Evolutionary conservation across 1,139 yeast genomes (phyloP).

Genomic region (Debaryomyces sp.): DNA sequence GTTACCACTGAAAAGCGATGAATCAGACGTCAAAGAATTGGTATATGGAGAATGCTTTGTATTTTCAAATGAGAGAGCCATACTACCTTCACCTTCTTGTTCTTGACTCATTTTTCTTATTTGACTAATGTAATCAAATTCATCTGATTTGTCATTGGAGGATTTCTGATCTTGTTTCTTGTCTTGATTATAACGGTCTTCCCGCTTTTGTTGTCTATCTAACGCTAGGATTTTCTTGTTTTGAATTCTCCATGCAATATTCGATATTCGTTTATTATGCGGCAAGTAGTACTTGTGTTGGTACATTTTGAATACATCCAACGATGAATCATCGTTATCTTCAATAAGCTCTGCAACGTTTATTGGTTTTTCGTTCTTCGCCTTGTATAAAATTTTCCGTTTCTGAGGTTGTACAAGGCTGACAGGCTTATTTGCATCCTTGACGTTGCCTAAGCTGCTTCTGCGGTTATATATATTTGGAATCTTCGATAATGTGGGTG

Average conservation of each 20-base stretch:
- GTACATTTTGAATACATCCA: constrained; percentile 45
- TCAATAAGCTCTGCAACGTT: constrained; percentile 18
- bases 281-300: constrained; percentile 46
- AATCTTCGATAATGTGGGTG: background rate
- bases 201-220: constrained; percentile 8
- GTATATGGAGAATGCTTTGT: constrained; percentile 6
- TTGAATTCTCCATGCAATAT: constrained; percentile 52
- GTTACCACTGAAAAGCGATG: constrained; percentile 15
- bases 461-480: background rate
- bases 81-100: constrained; percentile 25
- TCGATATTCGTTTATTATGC: constrained; percentile 45
- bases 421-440: background rate
- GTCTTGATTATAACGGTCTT: background rate
- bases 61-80: constrained; percentile 9
- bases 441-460: background rate
- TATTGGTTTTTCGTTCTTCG: constrained; percentile 3
- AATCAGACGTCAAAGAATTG: constrained; percentile 16
- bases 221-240: constrained; percentile 31
- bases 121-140: constrained; percentile 52
- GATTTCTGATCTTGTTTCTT: constrained; percentile 7
- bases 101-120: constrained; percentile 47
- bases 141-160: constrained; percentile 37
- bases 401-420: background rate
- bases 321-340: constrained; percentile 36
- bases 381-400: background rate